Conservation (phyloP, 257 asterid species). For the Linaria vulgaris region DNA sequence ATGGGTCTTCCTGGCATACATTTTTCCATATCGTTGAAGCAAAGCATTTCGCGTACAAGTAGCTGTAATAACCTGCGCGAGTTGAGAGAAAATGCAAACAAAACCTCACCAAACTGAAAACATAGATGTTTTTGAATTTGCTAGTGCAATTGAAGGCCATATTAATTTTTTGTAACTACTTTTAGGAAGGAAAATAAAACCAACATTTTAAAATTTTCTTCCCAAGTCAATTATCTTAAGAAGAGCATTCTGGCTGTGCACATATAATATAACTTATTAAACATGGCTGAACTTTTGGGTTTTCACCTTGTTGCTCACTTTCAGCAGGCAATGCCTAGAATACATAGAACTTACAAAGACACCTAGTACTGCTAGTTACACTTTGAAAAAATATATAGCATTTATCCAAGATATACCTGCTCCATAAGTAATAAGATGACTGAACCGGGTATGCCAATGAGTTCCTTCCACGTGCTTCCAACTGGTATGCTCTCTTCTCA, state of each 20-base stretch:
- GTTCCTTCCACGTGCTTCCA: conserved; percentile 91
- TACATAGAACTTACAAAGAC: neutral
- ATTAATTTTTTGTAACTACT: neutral
- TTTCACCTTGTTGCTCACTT: neutral
- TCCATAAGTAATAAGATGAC: conserved; percentile 87
- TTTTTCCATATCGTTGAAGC: conserved; percentile 84
- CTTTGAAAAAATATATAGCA: conserved; percentile 9
- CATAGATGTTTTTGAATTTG: too few relatives aligned
- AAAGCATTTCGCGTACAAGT: conserved; percentile 91
- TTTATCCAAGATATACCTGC: conserved; percentile 58
- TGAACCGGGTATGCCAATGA: conserved; percentile 90
- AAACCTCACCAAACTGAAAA: neutral
- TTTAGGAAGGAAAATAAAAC: neutral
- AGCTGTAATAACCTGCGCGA: conserved; percentile 83
- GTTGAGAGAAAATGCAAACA: conserved; percentile 10
- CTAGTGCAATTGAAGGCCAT: neutral
- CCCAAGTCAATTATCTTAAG: neutral
- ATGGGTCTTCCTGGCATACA: conserved; percentile 68
- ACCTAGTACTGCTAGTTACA: neutral
- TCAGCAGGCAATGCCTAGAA: conserved; percentile 12
- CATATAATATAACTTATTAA: neutral
- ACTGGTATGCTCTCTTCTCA: conserved; percentile 73
- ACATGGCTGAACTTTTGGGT: neutral
- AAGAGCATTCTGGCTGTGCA: neutral
- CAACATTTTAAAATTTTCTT: neutral